These are phyloP conservation scores for Lentinula edodes DNA, from an alignment of 768 basidiomycete genomes.

Conservation along the genomic window DNA sequence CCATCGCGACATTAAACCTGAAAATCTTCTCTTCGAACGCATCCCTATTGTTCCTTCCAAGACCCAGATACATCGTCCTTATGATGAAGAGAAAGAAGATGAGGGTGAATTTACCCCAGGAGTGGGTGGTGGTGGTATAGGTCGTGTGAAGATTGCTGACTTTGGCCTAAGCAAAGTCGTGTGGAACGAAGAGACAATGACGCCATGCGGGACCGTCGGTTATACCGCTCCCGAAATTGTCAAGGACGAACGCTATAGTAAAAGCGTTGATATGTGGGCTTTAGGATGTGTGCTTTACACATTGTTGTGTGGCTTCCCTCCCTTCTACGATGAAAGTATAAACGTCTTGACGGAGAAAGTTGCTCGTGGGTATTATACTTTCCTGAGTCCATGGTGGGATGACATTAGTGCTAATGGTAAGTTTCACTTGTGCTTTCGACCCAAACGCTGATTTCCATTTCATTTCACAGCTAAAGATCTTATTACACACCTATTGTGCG, in stretches of 20 bases:
- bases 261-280: constrained; percentile 99
- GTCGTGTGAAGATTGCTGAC: constrained; percentile 97
- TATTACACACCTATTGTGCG: constrained; percentile 90
- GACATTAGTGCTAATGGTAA: constrained; percentile 79
- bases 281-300: constrained; percentile 99
- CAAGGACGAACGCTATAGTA: constrained; percentile 95
- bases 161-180: constrained; percentile 97
- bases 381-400: constrained; percentile 99
- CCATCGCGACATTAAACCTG: constrained; percentile 98
- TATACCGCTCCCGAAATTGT: constrained; percentile 99
- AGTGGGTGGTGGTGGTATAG: constrained; percentile 94
- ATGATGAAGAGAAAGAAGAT: constrained; percentile 98
- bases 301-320: constrained; percentile 93
- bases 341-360: constrained; percentile 98
- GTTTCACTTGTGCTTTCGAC: constrained; percentile 7
- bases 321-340: constrained; percentile 99
- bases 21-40: constrained; percentile 90
- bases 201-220: constrained; percentile 98
- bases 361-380: constrained; percentile 94
- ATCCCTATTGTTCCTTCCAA: constrained; percentile 91
- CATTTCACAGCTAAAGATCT: constrained; percentile 79
- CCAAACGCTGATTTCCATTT: no score
- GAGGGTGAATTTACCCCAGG: constrained; percentile 94
- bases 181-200: constrained; percentile 99
- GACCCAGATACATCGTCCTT: constrained; percentile 68